Conservation (phyloP, 345 rosid species). For the Hevea brasiliensis region DNA sequence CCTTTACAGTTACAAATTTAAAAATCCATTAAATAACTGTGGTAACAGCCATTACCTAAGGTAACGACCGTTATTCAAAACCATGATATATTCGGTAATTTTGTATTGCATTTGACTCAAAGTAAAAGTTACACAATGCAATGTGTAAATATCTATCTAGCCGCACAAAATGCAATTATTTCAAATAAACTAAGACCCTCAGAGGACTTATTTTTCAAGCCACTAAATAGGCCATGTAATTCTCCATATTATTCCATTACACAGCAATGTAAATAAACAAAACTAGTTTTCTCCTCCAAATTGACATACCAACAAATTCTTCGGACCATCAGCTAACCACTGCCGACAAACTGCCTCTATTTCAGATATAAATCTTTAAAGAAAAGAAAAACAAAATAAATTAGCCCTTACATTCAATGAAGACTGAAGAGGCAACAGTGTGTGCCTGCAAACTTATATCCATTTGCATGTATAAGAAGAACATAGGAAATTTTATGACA, state of each 20-base stretch:
- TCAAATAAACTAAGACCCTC: not conserved
- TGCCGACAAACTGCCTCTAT: slow-evolving; percentile 89
- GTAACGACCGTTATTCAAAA: no score
- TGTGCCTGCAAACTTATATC: not conserved
- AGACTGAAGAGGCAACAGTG: not conserved
- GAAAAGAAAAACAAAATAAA: not conserved
- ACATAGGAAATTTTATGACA: no score
- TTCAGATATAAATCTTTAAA: slow-evolving; percentile 83
- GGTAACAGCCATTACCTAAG: no score
- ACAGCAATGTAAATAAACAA: not conserved
- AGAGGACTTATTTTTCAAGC: not conserved
- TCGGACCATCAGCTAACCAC: slow-evolving; percentile 91
- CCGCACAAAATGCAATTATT: not conserved
- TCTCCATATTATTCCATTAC: not conserved
- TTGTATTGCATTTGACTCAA: not conserved
- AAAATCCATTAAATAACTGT: no score
- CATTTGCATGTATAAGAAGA: not conserved
- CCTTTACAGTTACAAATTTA: no score
- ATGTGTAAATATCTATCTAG: not conserved
- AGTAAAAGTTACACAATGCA: not conserved
- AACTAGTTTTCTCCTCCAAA: slow-evolving; percentile 2
- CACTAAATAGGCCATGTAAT: not conserved
- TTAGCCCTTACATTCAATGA: not conserved
- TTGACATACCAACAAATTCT: slow-evolving; percentile 65
- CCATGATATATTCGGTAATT: not conserved